Evolutionary conservation across 169 alveolate genomes (phyloP), one percentile per base, ranked within the genome.

Genomic region (Condylostoma magnum): DNA sequence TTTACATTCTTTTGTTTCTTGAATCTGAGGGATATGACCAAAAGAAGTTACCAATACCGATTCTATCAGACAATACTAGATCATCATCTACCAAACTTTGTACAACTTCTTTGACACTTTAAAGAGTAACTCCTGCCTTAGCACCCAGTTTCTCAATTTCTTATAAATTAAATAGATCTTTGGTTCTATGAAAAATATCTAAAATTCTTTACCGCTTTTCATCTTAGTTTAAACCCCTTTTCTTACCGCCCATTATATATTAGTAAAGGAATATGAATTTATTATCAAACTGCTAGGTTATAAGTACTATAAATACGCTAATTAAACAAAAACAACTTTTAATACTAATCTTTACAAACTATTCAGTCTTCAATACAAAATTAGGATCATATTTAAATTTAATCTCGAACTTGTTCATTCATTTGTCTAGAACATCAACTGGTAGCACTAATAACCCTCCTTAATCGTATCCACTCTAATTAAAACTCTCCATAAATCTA

Each of bases 361-460:
- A 80, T 34, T 80, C 81, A 12, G 94, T 85, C 46, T 92, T 89
- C 73, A 83, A 83, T 46, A 90, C 86, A 70, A 90, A 93, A 74
- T 93, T 86, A 30, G 96, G 97, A 47, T 93, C 97, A 25, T 83
- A 56, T 43, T 89, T 92, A 82, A 88, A 93, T 83, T 90, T 90
- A 68, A 73, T 77, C 22, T 77, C 83, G 47, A 93, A 93, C 79
- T 86, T 93, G 50, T 79, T 75, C n/a, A 82, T 69, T 96, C 97
- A 93, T 53, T 83, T 87, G 56, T 89, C 95, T 25, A 93, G 69
- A 41, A 90, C 76, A 68, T 81, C 86, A 33, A 76, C 68, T n/a
- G 97, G 97, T 44, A 93, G 85, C 60, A 84, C 86, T 43, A 90
- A 33, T 20, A 86, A 44, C 31, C 82, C 79, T 48, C 63, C 78